Evolutionary conservation across 805 yeast species (phyloP), one percentile per base, ranked within the genome.

Genomic region (Metschnikowia matae): DNA sequence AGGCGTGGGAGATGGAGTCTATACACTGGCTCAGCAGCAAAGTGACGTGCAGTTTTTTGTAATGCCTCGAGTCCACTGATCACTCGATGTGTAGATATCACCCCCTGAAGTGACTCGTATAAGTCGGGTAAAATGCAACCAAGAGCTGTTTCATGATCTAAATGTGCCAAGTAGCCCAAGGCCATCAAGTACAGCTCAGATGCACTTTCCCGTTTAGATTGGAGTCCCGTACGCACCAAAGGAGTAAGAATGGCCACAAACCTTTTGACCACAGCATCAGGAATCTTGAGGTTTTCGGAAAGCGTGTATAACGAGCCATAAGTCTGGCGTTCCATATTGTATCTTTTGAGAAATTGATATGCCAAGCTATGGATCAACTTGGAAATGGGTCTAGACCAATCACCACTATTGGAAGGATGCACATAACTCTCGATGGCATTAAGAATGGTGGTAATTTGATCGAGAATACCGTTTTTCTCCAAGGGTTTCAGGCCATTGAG

Each of bases 341-440:
- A 69, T 59, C 95, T 74, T 48, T 79, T 77, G 60, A 84, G 89
- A 51, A 81, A 83, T 54, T 79, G 79, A 44, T 76, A 72, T 0
- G 83, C 78, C 47, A 89, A 68, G 40, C 82, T 78, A 53, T 78
- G 76, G n/a, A 87, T 70, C 26, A 87, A 77, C 50, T 80, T 80
- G 0, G 95, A 77, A 31, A 92, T 79, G 4, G 84, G 71, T 26
- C 77, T 67, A 0, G 96, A 79, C 97, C 98, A 91, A n/a, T 78
- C 77, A 0, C 97, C 98, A n/a, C 75, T 66, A 64, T 91, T 91
- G 0, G 98, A 90, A 6, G 99, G 99, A 65, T 94, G 97, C 3
- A 83, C 84, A 66, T 85, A 88, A 17, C 96, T 87, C 54, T 81
- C 85, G 5, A 90, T 71, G 0, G 96, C 82, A 48, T 82, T 82